Base-by-base conservation (phyloP, 305 asterid species). In the Plantago lanceolata region DNA sequence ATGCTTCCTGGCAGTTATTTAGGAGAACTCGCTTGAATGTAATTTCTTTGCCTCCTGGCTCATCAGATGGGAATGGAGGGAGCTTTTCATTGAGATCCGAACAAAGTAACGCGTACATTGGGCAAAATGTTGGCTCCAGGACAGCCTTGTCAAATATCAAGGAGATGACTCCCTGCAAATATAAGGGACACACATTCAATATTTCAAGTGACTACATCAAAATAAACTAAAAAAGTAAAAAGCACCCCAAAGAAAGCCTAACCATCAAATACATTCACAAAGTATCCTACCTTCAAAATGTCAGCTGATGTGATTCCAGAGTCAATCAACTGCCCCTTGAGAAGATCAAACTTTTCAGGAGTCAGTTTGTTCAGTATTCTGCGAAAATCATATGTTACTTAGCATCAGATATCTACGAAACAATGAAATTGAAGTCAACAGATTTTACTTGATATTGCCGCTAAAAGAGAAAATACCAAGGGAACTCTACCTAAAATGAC, bases 61-160 rank as follows among this genome's bases (percentile, higher is more conserved):
- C 95, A 31, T 87, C 95, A 19, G 96, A 87, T 18, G 96, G 96
- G 75, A 85, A 92, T 33, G 89, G 81, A 51, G 95, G 97, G 63
- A 92, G 88, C 79, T 82, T 87, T 71, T 68, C 81, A 47, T 82
- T 81, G 55, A 92, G 90, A 73, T 87, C 93, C 44, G 91, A 89
- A 76, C 98, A 92, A 45, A 92, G 78, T 73, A 77, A 84, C 0
- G 96, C 96, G 54, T 92, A 92, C 98, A 92, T 92, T 48, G 81
- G 96, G 75, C 96, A 92, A 74, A 89, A 92, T 9, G 96, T 92
- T 62, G 98, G 98, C 82, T 92, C 98, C 84, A 84, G 74, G 19
- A 92, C 87, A 37, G 96, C 98, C 81, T 92, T 92, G 82, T 92
- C 98, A 81, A 92, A 92, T 68, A 92, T 92, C 89, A 92, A 82